Percentiles rank a stretch among this genome's conserved stretches.
phyloP scores from a whole-genome alignment of 2,329 filamentous ascomycete genomes.

The Blastomyces silverae region DNA sequence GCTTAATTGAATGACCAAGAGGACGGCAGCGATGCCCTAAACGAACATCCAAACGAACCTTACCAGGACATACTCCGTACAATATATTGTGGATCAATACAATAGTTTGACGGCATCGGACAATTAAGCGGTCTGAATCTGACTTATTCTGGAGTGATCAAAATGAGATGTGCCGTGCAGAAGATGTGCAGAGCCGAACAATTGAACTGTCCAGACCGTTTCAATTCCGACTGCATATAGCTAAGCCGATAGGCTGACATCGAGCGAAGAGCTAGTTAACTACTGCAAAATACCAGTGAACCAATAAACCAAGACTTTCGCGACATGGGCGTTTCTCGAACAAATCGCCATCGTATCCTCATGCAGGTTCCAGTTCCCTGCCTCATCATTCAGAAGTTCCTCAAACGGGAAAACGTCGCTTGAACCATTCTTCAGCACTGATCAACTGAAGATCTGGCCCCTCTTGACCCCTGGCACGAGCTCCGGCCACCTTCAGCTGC shows the following conservation, averaged over 20 bases:
- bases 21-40: background rate
- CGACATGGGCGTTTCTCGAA: conserved; percentile 5
- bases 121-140: background rate
- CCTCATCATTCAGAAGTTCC: conserved; percentile 4
- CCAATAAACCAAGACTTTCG: background rate
- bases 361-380: conserved; percentile 1
- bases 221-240: background rate
- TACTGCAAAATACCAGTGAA: background rate
- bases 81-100: background rate
- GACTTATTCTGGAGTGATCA: background rate
- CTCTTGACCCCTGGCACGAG: conserved; percentile 5
- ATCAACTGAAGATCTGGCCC: conserved; percentile 9
- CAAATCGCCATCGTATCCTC: background rate
- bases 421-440: conserved; percentile 11
- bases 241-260: background rate
- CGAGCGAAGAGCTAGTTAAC: background rate
- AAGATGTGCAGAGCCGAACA: background rate
- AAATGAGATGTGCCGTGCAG: background rate
- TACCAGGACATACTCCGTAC: background rate
- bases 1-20: background rate
- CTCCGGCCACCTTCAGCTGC: conserved; percentile 9
- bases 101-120: background rate
- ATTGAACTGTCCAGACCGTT: background rate
- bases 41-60: background rate
- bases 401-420: conserved; percentile 1